These are phyloP conservation scores for Trametes elegans DNA, from an alignment of 768 basidiomycete species.

Conservation along the genomic window DNA sequence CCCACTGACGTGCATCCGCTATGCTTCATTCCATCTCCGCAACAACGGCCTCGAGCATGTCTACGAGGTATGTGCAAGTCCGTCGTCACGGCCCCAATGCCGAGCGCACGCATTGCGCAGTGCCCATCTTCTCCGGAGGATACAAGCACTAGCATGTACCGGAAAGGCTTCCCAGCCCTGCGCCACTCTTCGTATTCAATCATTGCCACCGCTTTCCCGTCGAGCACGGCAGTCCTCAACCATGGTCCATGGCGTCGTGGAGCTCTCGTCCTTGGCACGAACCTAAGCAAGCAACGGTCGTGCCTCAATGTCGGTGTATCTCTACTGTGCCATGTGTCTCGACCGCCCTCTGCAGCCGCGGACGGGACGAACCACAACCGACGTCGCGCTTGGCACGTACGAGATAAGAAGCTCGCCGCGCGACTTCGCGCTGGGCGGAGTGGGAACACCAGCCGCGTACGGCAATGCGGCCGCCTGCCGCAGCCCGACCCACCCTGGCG, in stretches of 20 bases:
- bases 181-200: not conserved
- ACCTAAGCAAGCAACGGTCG: constrained; percentile 48
- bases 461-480: constrained; percentile 50
- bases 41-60: constrained; percentile 40
- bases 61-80: constrained; percentile 37
- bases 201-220: not conserved
- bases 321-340: constrained; percentile 21
- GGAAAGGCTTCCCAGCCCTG: constrained; percentile 28
- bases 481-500: constrained; percentile 42
- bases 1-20: too few relatives aligned
- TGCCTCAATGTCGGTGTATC: constrained; percentile 12
- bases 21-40: constrained; percentile 46
- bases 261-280: constrained; percentile 43
- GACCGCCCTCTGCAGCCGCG: too few relatives aligned
- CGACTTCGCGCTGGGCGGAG: constrained; percentile 33
- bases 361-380: constrained; percentile 48
- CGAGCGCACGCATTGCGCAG: constrained; percentile 19
- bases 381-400: constrained; percentile 46
- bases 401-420: constrained; percentile 39
- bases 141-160: constrained; percentile 44
- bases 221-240: constrained; percentile 46
- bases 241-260: too few relatives aligned
- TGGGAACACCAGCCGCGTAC: constrained; percentile 28
- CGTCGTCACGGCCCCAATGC: not conserved
- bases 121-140: constrained; percentile 36